These are phyloP conservation scores for Stagonosporopsis cucurbitacearum DNA, from an alignment of 2,329 filamentous ascomycete species.

Conservation along the genomic window DNA sequence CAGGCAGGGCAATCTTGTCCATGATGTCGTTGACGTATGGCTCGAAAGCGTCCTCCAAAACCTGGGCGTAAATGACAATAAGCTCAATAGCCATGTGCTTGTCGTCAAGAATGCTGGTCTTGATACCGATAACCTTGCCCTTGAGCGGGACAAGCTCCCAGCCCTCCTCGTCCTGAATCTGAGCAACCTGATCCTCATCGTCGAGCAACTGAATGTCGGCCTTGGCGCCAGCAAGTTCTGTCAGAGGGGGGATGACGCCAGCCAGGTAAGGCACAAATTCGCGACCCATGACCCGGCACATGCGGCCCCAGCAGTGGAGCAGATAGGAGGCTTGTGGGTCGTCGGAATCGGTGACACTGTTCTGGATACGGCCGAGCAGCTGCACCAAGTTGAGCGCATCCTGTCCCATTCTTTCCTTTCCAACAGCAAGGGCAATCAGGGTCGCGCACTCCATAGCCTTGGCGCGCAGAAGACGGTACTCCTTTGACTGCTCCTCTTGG, in stretches of 20 bases:
- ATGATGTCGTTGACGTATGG: slow-evolving; percentile 92
- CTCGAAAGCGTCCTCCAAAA: slow-evolving; percentile 90
- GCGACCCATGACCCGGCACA: slow-evolving; percentile 90
- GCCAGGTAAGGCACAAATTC: slow-evolving; percentile 94
- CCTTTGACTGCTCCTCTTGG: slow-evolving; percentile 88
- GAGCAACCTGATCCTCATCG: slow-evolving; percentile 91
- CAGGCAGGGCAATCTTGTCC: slow-evolving; percentile 94
- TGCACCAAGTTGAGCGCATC: slow-evolving; percentile 90
- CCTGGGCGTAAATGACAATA: slow-evolving; percentile 94
- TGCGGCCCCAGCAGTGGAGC: slow-evolving; percentile 98
- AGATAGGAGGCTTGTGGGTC: slow-evolving; percentile 97
- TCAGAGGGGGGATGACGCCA: slow-evolving; percentile 90
- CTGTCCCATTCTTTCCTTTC: slow-evolving; percentile 85
- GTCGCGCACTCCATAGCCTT: slow-evolving; percentile 99
- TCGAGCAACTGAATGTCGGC: slow-evolving; percentile 96
- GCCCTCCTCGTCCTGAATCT: slow-evolving; percentile 91
- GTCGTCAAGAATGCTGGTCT: slow-evolving; percentile 94
- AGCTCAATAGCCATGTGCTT: slow-evolving; percentile 99
- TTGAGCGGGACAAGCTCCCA: slow-evolving; percentile 98
- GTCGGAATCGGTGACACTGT: slow-evolving; percentile 80
- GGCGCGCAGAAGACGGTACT: slow-evolving; percentile 86
- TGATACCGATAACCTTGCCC: slow-evolving; percentile 98
- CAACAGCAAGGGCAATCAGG: slow-evolving; percentile 91
- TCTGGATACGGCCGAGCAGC: slow-evolving; percentile 84
- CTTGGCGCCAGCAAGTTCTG: slow-evolving; percentile 91